Base-by-base conservation (phyloP, 495 filamentous ascomycete genomes). In the Daldinia loculata region DNA sequence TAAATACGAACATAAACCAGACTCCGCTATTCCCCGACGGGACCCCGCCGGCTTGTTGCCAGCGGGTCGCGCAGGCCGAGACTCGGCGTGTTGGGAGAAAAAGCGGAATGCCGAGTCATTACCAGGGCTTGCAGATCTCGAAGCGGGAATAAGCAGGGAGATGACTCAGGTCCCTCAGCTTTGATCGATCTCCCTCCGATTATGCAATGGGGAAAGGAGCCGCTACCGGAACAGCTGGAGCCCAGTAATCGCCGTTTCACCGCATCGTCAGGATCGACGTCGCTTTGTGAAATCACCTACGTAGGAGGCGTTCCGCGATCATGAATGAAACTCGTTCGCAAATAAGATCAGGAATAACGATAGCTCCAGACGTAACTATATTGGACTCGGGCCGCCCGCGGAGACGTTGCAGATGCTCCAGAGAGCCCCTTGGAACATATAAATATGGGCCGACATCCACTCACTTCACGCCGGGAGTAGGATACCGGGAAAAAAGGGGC, bases 31-130 rank as follows among this genome's bases (percentile, higher is more conserved):
- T 57, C 11, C 6, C 39, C 36, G 24, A 27, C 56, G 50, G 51
- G 51, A 19, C 39, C 39, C 68, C 68, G 51, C 57, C 69, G 63
- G 60, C 45, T 43, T 34, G 56, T 41, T 55, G 24, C 52, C 34
- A 32, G 30, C 45, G 41, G 17, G 41, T 48, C 43, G 12, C 43
- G 9, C 43, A 24, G 43, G 43, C 43, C 43, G 43, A 48, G 43
- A 17, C 48, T 72, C 64, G 56, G 65, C n/a, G 51, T 62, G 22
- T 61, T 36, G 19, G 64, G 56, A 30, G 6, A 53, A 67, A 67
- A 66, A 41, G 61, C 52, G 70, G 70, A 38, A 72, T 66, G 17
- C 70, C 70, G 70, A 72, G 45, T 29, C 65, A 62, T 58, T 59
- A 41, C 70, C 70, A 64, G 60, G 26, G 39, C 15, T 34, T 50